Percentiles rank a stretch among this genome's conserved stretches.
These are phyloP conservation scores for Metschnikowia bowlesiae DNA, from an alignment of 805 yeast species.

Conservation along the genomic window DNA sequence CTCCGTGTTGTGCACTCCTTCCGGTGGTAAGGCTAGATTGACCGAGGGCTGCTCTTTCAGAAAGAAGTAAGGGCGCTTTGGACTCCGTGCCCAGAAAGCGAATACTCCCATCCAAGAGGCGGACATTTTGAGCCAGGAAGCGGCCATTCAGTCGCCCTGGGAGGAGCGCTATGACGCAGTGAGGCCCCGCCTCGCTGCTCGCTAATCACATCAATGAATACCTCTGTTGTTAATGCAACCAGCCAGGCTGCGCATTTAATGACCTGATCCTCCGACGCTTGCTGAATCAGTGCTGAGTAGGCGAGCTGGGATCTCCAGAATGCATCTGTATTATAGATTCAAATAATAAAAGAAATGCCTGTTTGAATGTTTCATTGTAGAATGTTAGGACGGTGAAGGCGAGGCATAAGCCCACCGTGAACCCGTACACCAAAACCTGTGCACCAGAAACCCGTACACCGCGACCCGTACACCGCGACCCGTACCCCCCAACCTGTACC, in stretches of 20 bases:
- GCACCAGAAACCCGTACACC: neutral
- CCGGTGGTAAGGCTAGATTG: slow-evolving; percentile 99
- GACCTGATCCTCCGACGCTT: slow-evolving; percentile 10
- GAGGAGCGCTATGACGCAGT: neutral
- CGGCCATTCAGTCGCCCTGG: too few relatives aligned
- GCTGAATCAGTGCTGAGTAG: slow-evolving; percentile 19
- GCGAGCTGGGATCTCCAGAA: slow-evolving; percentile 13
- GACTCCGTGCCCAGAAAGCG: neutral
- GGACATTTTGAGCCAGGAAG: too few relatives aligned
- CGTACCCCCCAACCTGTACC: neutral
- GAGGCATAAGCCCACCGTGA: too few relatives aligned
- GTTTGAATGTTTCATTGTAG: neutral
- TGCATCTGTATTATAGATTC: slow-evolving; percentile 18
- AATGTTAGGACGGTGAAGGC: too few relatives aligned
- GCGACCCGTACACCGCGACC: neutral
- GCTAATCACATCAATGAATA: neutral
- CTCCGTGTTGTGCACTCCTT: slow-evolving; percentile 96
- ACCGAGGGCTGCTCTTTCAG: slow-evolving; percentile 99
- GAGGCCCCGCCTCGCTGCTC: slow-evolving; percentile 3
- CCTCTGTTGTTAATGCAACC: slow-evolving; percentile 2
- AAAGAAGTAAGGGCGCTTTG: slow-evolving; percentile 66
- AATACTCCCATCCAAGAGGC: neutral
- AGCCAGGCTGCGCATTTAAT: slow-evolving; percentile 13
- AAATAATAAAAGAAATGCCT: slow-evolving; percentile 2
- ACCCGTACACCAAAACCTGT: too few relatives aligned